These are phyloP conservation scores for Chlorella sorokiniana DNA, from an alignment of 139 green algal species.

Conservation along the genomic window DNA sequence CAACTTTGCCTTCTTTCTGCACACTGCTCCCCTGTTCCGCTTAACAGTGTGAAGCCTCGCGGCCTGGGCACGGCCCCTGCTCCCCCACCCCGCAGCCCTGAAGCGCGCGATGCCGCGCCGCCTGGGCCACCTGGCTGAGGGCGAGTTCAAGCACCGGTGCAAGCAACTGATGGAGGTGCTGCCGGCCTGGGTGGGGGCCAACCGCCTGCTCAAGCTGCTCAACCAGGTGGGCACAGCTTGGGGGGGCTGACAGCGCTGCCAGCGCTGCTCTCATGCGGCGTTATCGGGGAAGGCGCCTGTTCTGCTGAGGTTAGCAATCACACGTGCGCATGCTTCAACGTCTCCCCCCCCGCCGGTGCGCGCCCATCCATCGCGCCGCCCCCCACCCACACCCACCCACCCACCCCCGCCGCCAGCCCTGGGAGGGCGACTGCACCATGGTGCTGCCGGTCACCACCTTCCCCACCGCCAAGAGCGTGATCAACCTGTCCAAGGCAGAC, in stretches of 20 bases:
- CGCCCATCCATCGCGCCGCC: no score
- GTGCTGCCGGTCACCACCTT: constrained; percentile 63
- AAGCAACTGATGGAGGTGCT: constrained; percentile 49
- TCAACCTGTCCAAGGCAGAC: constrained; percentile 49
- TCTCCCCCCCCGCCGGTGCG: no score
- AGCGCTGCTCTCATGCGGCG: not conserved
- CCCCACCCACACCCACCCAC: no score
- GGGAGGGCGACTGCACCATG: constrained; percentile 94
- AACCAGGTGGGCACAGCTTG: constrained; percentile 32
- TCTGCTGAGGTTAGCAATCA: no score
- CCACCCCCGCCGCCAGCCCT: constrained; percentile 56
- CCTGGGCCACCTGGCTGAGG: constrained; percentile 71
- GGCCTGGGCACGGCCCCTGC: constrained; percentile 13
- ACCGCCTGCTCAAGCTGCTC: constrained; percentile 43
- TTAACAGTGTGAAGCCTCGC: no score
- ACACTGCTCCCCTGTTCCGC: no score
- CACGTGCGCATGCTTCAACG: no score
- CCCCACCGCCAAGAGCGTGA: constrained; percentile 20
- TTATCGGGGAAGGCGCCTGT: no score
- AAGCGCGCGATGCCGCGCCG: constrained; percentile 70
- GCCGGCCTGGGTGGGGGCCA: constrained; percentile 22
- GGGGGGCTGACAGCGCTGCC: not conserved
- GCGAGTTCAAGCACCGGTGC: constrained; percentile 86
- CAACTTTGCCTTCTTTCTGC: no score
- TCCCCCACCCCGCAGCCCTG: constrained; percentile 10